Evolutionary conservation across 169 alveolate species (phyloP), one percentile per base, ranked within the genome.

Genomic region (Cryptosporidium sp.): DNA sequence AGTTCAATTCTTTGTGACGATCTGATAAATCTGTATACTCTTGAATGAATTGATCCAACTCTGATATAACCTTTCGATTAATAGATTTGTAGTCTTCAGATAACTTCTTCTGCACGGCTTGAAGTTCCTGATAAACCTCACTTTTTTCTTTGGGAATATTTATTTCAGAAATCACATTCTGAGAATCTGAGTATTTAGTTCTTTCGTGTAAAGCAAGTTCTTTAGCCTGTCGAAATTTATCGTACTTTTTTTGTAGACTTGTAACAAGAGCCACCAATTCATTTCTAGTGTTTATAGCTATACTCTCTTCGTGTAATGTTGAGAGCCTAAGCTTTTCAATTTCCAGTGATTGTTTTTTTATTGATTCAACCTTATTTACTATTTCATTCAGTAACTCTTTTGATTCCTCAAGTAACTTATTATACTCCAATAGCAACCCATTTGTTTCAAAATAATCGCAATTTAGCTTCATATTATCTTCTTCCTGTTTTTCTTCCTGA

Each of bases 1-100:
- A 62, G 43, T 67, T 67, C 18, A 80, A 62, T 29, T 80, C 89
- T 9, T 45, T 58, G 50, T 80, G 89, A 10, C 89, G 61, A 41
- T 80, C 89, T 21, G 89, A 80, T 5, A 80, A 37, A n/a, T 80
- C 89, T 16, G 89, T 80, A 48, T 80, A 80, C 18, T 80, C 89
- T 37, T 65, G 89, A 43, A 80, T 45, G 35, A 80, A 80, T 43
- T 80, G 89, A 41, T 80, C 89, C 50, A 80, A 62, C 23, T 80
- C 89, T 12, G 45, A 37, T 1, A 80, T 80, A 5, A 80, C 89
- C 51, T 62, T 80, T 48, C 75, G 31, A 45, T 80, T 80, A 80
- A 80, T 41, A 37, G 50, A 18, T 45, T 65, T 59, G 62, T 59
- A 80, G 4, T 80, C 89, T 26, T 59, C 67, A 3, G 65, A 37